Base-by-base conservation (phyloP, 257 asterid genomes). In the Ocimum tenuiflorum region DNA sequence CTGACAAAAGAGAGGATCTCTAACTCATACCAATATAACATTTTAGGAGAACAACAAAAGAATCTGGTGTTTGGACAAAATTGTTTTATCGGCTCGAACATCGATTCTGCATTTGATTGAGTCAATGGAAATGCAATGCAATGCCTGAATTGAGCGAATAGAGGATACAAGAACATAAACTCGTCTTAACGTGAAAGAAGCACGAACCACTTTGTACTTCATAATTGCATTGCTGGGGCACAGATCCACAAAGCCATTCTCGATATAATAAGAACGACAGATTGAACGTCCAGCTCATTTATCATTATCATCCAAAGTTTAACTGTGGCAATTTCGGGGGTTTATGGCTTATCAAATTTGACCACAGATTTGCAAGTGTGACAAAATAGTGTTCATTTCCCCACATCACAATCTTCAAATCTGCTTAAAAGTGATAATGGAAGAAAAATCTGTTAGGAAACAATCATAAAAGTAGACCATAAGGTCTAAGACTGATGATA, bases 281-380 rank as follows among this genome's bases (percentile, higher is more conserved):
- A 35, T 50, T 41, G 46, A 56, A 54, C 36, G 50, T 52, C 73
- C 45, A 66, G n/a, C 59, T 57, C 45, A 55, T 23, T 42, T 75
- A 60, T 60, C 72, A 72, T 52, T 39, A n/a, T 63, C 78, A 62
- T 45, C 80, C 77, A 38, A 76, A 60, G 66, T 49, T 69, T 24
- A 82, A 59, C 70, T 53, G 81, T 0, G 88, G 94, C 74, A 85
- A 67, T 36, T 71, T 63, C 12, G 96, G 96, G 75, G 85, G 86
- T 62, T 74, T 68, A 22, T 33, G 18, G 72, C 86, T 87, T 29
- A 89, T 68, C 67, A 85, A 73, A 75, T 89, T 87, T 51, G 77
- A 84, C 86, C 89, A 83, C 62, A 89, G 68, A 75, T 89, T 89
- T 60, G 91, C 96, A 24, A 89, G 82, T 57, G 84, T 80, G 59